Percentiles rank a stretch among this genome's conserved stretches.
These are phyloP conservation scores for Thozetella sp. DNA, from an alignment of 495 filamentous ascomycete genomes.

Conservation along the genomic window DNA sequence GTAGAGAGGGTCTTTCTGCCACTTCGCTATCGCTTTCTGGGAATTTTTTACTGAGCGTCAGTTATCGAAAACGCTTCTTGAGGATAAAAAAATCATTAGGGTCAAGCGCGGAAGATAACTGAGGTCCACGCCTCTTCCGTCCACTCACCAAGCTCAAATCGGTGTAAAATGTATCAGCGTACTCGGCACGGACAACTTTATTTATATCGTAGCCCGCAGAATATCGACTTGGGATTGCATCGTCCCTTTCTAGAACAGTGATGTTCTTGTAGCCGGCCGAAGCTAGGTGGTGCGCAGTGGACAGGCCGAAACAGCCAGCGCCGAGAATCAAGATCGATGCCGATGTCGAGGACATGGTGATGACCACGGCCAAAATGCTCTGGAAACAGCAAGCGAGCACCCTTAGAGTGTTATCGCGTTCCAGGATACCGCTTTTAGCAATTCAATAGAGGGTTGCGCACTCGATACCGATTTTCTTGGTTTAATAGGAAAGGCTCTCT, in stretches of 20 bases:
- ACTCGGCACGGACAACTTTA: slow-evolving; percentile 58
- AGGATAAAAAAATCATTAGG: neutral
- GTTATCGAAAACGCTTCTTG: slow-evolving; percentile 1
- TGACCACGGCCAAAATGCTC: too few species aligned
- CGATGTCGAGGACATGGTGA: too few species aligned
- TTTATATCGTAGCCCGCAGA: slow-evolving; percentile 56
- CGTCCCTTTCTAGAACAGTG: neutral
- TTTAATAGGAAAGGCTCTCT: too few species aligned
- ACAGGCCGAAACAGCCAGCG: slow-evolving; percentile 45
- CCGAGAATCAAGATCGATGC: slow-evolving; percentile 39
- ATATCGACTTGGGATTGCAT: slow-evolving; percentile 31
- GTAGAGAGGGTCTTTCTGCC: slow-evolving; percentile 33
- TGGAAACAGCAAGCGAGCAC: too few species aligned
- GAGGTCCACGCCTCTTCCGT: too few species aligned
- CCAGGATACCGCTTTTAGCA: too few species aligned
- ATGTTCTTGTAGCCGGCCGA: slow-evolving; percentile 27
- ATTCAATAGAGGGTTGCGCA: too few species aligned
- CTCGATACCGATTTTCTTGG: too few species aligned
- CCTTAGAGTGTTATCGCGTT: too few species aligned
- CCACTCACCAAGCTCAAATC: slow-evolving; percentile 45
- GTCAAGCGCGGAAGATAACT: slow-evolving; percentile 5
- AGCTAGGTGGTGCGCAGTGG: slow-evolving; percentile 43
- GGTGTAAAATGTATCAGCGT: slow-evolving; percentile 57
- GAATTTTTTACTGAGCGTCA: neutral
- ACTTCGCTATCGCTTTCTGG: neutral